Conservation (phyloP, 139 green algal species). For the Pseudopediastrum boryanum region DNA sequence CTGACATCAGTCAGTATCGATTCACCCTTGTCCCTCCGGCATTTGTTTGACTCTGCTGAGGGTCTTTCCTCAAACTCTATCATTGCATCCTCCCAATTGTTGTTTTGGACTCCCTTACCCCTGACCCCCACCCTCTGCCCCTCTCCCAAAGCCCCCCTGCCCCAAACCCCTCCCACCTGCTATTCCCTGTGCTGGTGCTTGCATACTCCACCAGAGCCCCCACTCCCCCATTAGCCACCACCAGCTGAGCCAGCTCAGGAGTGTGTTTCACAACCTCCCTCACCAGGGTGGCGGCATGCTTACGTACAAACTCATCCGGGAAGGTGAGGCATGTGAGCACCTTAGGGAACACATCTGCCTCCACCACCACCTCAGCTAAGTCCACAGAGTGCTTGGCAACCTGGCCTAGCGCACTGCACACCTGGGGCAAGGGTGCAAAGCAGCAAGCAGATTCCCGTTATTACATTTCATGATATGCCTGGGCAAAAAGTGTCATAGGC, state of each 20-base stretch:
- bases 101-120: too few species aligned
- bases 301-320: conserved; percentile 82
- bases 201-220: conserved; percentile 78
- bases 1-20: too few species aligned
- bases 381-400: conserved; percentile 90
- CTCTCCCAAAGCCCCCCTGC: too few species aligned
- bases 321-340: conserved; percentile 90
- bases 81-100: too few species aligned
- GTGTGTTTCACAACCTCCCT: conserved; percentile 88
- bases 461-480: too few species aligned
- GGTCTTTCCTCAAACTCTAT: too few species aligned
- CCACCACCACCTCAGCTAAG: conserved; percentile 90
- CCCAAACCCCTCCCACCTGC: conserved; percentile 35
- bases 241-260: conserved; percentile 87
- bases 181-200: conserved; percentile 56
- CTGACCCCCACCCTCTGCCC: too few species aligned
- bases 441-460: too few species aligned
- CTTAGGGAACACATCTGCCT: conserved; percentile 89
- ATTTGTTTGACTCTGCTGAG: too few species aligned
- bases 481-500: too few species aligned
- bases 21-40: too few species aligned
- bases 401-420: conserved; percentile 81
- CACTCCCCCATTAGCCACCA: conserved; percentile 84
- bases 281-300: conserved; percentile 79
- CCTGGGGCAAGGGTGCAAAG: too few species aligned